These are phyloP conservation scores for Globisporangium nodosum DNA, from an alignment of 352 stramenopile species.

Conservation along the genomic window DNA sequence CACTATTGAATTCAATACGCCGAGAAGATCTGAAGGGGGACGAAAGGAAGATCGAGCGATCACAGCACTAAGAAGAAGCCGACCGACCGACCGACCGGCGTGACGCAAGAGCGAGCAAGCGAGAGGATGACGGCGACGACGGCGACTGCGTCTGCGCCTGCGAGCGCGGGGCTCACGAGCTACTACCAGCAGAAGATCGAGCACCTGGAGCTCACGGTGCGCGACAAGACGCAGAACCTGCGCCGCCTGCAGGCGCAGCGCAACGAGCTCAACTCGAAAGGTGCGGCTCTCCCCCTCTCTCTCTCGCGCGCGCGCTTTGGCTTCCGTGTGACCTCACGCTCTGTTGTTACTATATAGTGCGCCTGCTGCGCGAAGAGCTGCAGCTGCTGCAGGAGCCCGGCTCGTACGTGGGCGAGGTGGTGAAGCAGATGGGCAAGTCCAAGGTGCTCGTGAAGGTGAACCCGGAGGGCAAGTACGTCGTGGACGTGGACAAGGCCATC, in stretches of 20 bases:
- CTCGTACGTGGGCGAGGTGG: slow-evolving; percentile 98
- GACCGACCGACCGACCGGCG: no score
- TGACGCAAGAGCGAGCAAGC: neutral
- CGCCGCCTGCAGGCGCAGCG: slow-evolving; percentile 97
- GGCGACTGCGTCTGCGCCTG: slow-evolving; percentile 18
- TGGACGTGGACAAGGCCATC: slow-evolving; percentile 98
- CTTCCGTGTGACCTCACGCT: slow-evolving; percentile 1
- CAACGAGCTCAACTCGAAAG: slow-evolving; percentile 99
- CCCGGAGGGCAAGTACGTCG: slow-evolving; percentile 99
- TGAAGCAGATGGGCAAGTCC: slow-evolving; percentile 99
- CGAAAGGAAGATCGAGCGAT: neutral
- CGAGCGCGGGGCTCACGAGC: slow-evolving; percentile 59
- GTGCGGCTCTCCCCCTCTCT: slow-evolving; percentile 24
- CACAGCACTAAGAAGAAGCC: neutral
- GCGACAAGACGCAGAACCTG: slow-evolving; percentile 95
- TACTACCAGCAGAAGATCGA: slow-evolving; percentile 97
- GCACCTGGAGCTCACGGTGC: slow-evolving; percentile 91
- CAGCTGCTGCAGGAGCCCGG: slow-evolving; percentile 98
- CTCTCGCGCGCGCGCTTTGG: neutral
- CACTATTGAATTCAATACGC: neutral
- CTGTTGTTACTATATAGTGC: slow-evolving; percentile 52
- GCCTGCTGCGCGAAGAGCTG: slow-evolving; percentile 97
- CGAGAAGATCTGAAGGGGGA: neutral
- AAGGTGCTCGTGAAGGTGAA: slow-evolving; percentile 99
- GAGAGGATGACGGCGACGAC: slow-evolving; percentile 34